Percentiles rank a stretch among this genome's conserved stretches.
These are phyloP conservation scores for Pythium phragmitis DNA, from an alignment of 352 stramenopile species.

Conservation along the genomic window DNA sequence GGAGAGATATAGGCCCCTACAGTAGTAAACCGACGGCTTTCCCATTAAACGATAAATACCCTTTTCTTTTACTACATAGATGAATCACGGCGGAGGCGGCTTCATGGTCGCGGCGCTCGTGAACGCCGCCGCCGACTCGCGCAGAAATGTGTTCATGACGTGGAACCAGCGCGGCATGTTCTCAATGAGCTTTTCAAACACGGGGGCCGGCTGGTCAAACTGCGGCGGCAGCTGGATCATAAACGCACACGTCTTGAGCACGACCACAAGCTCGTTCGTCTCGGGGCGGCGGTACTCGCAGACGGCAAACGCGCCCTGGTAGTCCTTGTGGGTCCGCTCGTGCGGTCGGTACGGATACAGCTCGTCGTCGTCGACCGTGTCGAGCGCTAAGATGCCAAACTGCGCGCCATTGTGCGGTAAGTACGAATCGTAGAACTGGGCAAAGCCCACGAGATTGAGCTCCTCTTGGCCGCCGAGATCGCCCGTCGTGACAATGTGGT, in stretches of 20 bases:
- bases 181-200: constrained; percentile 15
- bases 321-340: constrained; percentile 25
- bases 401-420: constrained; percentile 20
- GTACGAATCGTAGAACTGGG: constrained; percentile 36
- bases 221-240: constrained; percentile 20
- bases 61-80: neutral
- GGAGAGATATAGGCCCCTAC: neutral
- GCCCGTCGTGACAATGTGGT: constrained; percentile 40
- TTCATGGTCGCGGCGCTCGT: neutral
- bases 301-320: constrained; percentile 10
- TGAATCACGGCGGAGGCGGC: too few species aligned
- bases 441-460: constrained; percentile 29
- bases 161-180: constrained; percentile 25
- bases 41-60: neutral
- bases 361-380: constrained; percentile 48
- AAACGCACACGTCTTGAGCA: constrained; percentile 19
- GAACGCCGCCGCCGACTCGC: constrained; percentile 6
- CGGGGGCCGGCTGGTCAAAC: constrained; percentile 2
- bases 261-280: constrained; percentile 13
- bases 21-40: neutral
- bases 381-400: constrained; percentile 34
- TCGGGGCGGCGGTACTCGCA: constrained; percentile 11
- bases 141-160: constrained; percentile 20
- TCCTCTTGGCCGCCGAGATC: constrained; percentile 23
- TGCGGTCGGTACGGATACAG: constrained; percentile 43